Percentiles rank a stretch among this genome's conserved stretches.
Evolutionary conservation across 352 stramenopile genomes (phyloP).

Genomic region (Phytophthora cryptogea): DNA sequence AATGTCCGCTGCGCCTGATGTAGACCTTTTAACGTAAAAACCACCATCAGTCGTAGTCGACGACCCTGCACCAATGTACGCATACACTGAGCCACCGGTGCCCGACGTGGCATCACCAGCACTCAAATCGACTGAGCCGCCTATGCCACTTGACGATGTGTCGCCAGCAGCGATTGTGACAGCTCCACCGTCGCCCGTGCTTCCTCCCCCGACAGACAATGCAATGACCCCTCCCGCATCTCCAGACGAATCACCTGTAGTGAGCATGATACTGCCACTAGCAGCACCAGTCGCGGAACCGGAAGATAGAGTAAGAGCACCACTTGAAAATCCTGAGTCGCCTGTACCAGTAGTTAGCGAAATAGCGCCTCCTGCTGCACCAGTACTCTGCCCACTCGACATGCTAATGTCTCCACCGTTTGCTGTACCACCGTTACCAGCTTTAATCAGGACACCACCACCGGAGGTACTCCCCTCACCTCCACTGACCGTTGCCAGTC

Average conservation of each 20-base stretch:
- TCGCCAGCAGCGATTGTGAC: conserved; percentile 52
- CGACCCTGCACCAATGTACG: conserved; percentile 31
- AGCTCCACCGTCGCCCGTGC: conserved; percentile 34
- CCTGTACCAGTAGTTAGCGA: conserved; percentile 33
- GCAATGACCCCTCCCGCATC: conserved; percentile 42
- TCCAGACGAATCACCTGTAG: conserved; percentile 33
- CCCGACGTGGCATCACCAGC: conserved; percentile 42
- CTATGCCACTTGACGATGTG: conserved; percentile 30
- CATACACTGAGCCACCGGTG: conserved; percentile 51
- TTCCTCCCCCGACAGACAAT: conserved; percentile 42
- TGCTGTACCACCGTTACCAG: conserved; percentile 31
- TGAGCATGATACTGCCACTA: conserved; percentile 42
- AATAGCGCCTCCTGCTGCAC: conserved; percentile 27
- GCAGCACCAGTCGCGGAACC: conserved; percentile 31
- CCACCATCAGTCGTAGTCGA: conserved; percentile 28
- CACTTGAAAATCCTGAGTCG: conserved; percentile 36
- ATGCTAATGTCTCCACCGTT: conserved; percentile 41
- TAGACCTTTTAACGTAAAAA: conserved; percentile 50
- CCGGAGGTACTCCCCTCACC: conserved; percentile 36
- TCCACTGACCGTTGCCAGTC: conserved; percentile 33
- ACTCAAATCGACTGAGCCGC: conserved; percentile 47
- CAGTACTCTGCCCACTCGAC: conserved; percentile 41
- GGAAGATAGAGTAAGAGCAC: conserved; percentile 43
- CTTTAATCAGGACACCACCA: conserved; percentile 35
- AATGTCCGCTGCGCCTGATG: conserved; percentile 30